phyloP scores from a whole-genome alignment of 768 basidiomycete genomes.

The Tricholoma matsutake region DNA sequence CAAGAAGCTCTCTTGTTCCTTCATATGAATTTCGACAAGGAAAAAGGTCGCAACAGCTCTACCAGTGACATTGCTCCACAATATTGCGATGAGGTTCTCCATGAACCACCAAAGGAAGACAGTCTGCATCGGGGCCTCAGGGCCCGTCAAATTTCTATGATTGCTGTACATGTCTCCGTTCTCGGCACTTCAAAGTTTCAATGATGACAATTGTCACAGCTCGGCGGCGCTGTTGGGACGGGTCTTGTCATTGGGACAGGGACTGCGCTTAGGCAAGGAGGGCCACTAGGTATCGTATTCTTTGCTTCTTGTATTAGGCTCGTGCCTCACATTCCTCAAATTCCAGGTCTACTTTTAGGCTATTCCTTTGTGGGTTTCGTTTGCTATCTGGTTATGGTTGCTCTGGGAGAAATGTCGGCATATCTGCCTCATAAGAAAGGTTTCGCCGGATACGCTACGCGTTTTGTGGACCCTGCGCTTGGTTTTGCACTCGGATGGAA shows the following conservation, averaged over 20 bases:
- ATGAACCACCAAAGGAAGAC: constrained; percentile 33
- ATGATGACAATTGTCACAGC: constrained; percentile 18
- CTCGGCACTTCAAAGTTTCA: neutral
- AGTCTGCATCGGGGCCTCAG: constrained; percentile 48
- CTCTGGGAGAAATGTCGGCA: constrained; percentile 49
- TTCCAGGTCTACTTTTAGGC: constrained; percentile 28
- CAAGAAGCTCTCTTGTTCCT: too few relatives aligned
- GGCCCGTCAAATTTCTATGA: constrained; percentile 54
- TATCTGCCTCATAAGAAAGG: constrained; percentile 61
- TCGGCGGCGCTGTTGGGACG: constrained; percentile 51
- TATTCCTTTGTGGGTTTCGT: constrained; percentile 52
- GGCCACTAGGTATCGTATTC: constrained; percentile 41
- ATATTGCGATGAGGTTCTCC: constrained; percentile 25
- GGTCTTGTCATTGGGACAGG: constrained; percentile 58
- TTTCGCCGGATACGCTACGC: constrained; percentile 57
- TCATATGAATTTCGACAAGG: constrained; percentile 22
- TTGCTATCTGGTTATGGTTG: constrained; percentile 58
- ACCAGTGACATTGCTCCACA: constrained; percentile 18
- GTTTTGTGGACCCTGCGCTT: constrained; percentile 65
- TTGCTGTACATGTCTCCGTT: constrained; percentile 35
- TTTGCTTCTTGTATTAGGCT: neutral
- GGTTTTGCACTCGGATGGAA: constrained; percentile 68
- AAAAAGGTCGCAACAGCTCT: constrained; percentile 21
- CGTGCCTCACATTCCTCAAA: neutral
- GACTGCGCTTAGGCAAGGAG: constrained; percentile 53